These are phyloP conservation scores for Botrytis fabae DNA, from an alignment of 2,329 filamentous ascomycete species.

Conservation along the genomic window DNA sequence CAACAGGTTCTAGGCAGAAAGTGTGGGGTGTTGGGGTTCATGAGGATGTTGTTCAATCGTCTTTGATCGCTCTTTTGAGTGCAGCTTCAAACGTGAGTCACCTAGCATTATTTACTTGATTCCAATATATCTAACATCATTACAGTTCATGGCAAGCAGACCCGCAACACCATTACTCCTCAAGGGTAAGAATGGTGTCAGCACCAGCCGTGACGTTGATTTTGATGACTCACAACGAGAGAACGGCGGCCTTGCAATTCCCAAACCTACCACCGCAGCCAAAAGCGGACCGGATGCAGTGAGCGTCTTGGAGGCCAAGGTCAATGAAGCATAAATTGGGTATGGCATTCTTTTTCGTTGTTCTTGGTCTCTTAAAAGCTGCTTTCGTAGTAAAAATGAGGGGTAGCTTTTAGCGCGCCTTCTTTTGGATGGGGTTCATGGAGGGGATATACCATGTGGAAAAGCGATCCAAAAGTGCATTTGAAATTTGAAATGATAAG, in stretches of 20 bases:
- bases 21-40: constrained; percentile 93
- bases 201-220: constrained; percentile 45
- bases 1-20: constrained; percentile 63
- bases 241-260: constrained; percentile 33
- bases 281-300: constrained; percentile 41
- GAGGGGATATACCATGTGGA: neutral
- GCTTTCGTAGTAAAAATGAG: constrained; percentile 9
- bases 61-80: constrained; percentile 79
- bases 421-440: neutral
- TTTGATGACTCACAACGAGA: constrained; percentile 34
- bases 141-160: constrained; percentile 70
- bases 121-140: constrained; percentile 83
- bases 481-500: neutral
- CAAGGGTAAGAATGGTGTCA: constrained; percentile 53
- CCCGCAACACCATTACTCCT: constrained; percentile 68
- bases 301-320: constrained; percentile 45
- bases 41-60: constrained; percentile 88
- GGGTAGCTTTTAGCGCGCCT: constrained; percentile 10
- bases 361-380: neutral
- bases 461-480: constrained; percentile 14
- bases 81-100: constrained; percentile 82
- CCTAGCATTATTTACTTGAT: constrained; percentile 78
- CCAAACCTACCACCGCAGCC: constrained; percentile 32
- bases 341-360: constrained; percentile 4
- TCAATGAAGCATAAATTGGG: constrained; percentile 39